Percentiles rank a stretch among this genome's conserved stretches.
phyloP scores from a whole-genome alignment of 768 basidiomycete species.

The Suillus occidentalis region DNA sequence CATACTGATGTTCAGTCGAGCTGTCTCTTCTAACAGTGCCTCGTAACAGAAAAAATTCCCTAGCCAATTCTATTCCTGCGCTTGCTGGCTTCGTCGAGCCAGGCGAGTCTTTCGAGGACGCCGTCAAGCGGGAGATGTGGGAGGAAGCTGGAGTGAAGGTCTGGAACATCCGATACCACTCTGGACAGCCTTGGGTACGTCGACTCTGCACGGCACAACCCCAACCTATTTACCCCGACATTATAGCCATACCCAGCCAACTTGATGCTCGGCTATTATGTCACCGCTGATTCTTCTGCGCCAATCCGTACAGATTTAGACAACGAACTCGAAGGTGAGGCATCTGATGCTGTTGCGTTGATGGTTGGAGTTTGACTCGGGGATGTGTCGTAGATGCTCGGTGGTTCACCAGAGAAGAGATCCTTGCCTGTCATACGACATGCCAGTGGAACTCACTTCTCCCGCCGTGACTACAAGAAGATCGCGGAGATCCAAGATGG shows the following conservation, averaged over 20 bases:
- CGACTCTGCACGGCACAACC: background rate
- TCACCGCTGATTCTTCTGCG: constrained; percentile 68
- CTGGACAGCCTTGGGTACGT: constrained; percentile 81
- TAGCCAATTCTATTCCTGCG: constrained; percentile 77
- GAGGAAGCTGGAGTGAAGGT: constrained; percentile 94
- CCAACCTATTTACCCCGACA: constrained; percentile 29
- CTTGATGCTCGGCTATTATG: constrained; percentile 90
- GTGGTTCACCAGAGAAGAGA: constrained; percentile 82
- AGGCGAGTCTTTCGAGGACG: constrained; percentile 92
- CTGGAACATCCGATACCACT: constrained; percentile 82
- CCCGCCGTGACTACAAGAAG: constrained; percentile 50
- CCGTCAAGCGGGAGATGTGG: constrained; percentile 90
- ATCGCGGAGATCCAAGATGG: constrained; percentile 44
- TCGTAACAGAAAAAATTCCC: constrained; percentile 59
- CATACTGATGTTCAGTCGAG: constrained; percentile 7
- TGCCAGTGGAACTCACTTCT: constrained; percentile 48
- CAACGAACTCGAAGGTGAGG: constrained; percentile 88
- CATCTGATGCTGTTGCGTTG: background rate
- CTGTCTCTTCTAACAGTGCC: background rate
- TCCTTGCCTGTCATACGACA: constrained; percentile 64
- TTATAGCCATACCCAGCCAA: constrained; percentile 80
- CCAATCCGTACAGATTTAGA: constrained; percentile 85
- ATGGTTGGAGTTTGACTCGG: background rate
- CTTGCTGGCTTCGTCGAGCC: constrained; percentile 95
- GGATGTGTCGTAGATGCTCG: constrained; percentile 61